Evolutionary conservation across 352 stramenopile species (phyloP), one percentile per base, ranked within the genome.

Genomic region (Phytophthora macrochlamydospora): DNA sequence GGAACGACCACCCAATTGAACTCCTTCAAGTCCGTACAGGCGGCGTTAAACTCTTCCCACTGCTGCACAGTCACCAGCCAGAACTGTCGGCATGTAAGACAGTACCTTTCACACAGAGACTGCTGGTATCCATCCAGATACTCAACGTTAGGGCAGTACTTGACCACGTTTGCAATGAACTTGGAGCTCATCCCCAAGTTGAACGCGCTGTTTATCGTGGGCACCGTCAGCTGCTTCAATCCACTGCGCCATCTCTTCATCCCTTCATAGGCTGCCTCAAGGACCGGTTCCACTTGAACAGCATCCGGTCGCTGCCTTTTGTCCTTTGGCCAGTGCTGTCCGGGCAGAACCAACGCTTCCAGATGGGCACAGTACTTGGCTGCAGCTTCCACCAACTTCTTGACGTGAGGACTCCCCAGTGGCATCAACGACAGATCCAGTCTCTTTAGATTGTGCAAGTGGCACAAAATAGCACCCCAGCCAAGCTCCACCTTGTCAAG

Each of bases 1-100:
- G 65, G 65, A 4, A 61, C 65, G 6, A 62, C 56, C 6, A 69
- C 50, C 65, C 65, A 73, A 44, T 68, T 62, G 51, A 69, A 73
- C 60, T 61, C 48, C 3, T 35, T 64, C 32, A 73, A 48, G 14
- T 69, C 28, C 3, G 38, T 62, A 31, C 65, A 73, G 4, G 18
- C 18, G 18, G 18, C 18, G 18, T 24, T 24, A 24, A 24, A 24
- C 18, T 24, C 18, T 24, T 24, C 48, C 66, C 60, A 74, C 29
- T 59, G 37, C 2, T 31, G 14, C 5, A 59, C 52, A 13, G 49
- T 37, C 11, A 70, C 18, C 4, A 51, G 38, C 62, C 62, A 70
- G 43, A 60, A n/a, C 4, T 70, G 48, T 32, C 51, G 43, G 33
- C 55, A 70, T 14, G 55, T 65, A 11, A 74, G 44, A 2, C 55